Conservation (phyloP, 495 filamentous ascomycete genomes). For the Neurospora sp. region DNA sequence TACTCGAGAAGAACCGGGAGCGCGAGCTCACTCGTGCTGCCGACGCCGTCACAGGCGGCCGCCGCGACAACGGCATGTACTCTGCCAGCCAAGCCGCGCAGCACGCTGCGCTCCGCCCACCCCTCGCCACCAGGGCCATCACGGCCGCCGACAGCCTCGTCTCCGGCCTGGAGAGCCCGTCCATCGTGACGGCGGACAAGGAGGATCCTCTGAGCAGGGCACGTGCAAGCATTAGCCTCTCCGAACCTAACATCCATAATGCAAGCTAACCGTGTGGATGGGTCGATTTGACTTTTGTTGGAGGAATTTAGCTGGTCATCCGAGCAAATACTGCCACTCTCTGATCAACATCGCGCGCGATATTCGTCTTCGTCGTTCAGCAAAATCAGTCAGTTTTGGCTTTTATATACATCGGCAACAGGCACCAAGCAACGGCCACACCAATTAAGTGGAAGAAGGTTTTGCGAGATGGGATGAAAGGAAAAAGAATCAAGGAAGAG, state of each 20-base stretch:
- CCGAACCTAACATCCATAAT: constrained; percentile 29
- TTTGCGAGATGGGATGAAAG: neutral
- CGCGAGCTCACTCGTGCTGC: constrained; percentile 32
- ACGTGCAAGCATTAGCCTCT: constrained; percentile 42
- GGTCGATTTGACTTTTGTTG: constrained; percentile 25
- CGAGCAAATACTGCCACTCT: constrained; percentile 4
- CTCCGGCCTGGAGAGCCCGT: constrained; percentile 50
- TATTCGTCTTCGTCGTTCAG: neutral
- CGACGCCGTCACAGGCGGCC: constrained; percentile 22
- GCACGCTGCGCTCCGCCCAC: constrained; percentile 24
- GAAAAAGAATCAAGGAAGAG: neutral
- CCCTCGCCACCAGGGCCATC: constrained; percentile 37
- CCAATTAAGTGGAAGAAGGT: neutral
- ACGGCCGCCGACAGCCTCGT: constrained; percentile 51
- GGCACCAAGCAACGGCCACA: neutral
- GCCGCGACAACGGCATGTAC: constrained; percentile 16
- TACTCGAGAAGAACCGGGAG: constrained; percentile 58
- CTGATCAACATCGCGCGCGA: neutral
- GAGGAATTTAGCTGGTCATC: constrained; percentile 35
- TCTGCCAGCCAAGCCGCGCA: constrained; percentile 19
- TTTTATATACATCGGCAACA: neutral
- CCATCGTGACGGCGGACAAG: constrained; percentile 47
- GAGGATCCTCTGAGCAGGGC: constrained; percentile 65
- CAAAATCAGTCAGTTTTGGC: neutral
- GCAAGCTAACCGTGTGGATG: constrained; percentile 11